Conservation (phyloP, 2,329 filamentous ascomycete genomes). For the Fusarium abutilonis region DNA sequence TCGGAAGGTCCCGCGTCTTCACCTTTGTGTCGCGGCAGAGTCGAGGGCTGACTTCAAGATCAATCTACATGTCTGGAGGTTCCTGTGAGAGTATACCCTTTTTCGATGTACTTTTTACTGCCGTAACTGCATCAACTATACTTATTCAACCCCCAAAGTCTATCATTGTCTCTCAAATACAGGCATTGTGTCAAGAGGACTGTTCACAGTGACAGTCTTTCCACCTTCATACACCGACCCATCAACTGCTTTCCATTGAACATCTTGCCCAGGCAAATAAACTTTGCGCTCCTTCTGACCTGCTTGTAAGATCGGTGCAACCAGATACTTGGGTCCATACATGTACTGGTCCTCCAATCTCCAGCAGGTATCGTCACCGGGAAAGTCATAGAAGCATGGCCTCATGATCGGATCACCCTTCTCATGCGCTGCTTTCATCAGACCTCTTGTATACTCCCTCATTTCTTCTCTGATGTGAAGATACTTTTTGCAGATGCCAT, state of each 20-base stretch:
- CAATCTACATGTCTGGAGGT: too few species aligned
- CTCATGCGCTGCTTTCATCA: conserved; percentile 69
- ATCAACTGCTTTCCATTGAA: conserved; percentile 5
- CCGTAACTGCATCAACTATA: too few species aligned
- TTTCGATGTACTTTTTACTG: too few species aligned
- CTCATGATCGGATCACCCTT: conserved; percentile 69
- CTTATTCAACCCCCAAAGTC: neutral
- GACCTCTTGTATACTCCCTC: conserved; percentile 63
- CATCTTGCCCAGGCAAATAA: conserved; percentile 59
- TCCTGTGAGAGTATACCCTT: too few species aligned
- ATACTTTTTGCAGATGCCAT: conserved; percentile 67
- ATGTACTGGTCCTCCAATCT: conserved; percentile 69
- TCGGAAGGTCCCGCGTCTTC: too few species aligned
- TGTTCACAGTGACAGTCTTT: neutral
- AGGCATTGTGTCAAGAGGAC: conserved; percentile 10
- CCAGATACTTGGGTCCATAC: conserved; percentile 69
- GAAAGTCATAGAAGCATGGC: conserved; percentile 71
- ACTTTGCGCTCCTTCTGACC: conserved; percentile 56
- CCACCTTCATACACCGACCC: neutral
- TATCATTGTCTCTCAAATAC: neutral
- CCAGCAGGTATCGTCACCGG: conserved; percentile 63
- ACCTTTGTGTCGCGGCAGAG: too few species aligned
- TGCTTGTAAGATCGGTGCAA: conserved; percentile 63
- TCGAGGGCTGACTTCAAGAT: too few species aligned
- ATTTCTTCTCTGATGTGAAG: conserved; percentile 66